These are phyloP conservation scores for Pyrenophora tritici-repentis DNA, from an alignment of 2,329 filamentous ascomycete genomes.

Conservation along the genomic window DNA sequence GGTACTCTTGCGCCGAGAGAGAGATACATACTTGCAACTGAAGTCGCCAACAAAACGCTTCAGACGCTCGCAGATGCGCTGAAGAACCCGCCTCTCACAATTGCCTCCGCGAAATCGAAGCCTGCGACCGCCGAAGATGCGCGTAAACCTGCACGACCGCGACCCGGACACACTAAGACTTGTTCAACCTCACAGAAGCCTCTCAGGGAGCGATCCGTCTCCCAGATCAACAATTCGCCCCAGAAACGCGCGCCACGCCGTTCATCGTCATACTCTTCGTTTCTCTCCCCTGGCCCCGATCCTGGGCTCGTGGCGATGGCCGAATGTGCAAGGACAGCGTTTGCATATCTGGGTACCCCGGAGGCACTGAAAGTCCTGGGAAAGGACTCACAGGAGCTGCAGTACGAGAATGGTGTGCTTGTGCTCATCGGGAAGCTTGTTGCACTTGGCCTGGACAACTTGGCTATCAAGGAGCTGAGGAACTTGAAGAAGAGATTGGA, in stretches of 20 bases:
- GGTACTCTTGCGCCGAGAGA: conserved; percentile 60
- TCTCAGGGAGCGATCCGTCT: conserved; percentile 65
- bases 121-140: conserved; percentile 32
- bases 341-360: conserved; percentile 65
- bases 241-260: conserved; percentile 43
- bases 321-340: conserved; percentile 72
- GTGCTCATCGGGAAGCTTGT: conserved; percentile 70
- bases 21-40: conserved; percentile 70
- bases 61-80: conserved; percentile 71
- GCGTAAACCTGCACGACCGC: conserved; percentile 27
- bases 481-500: conserved; percentile 69
- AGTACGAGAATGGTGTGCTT: conserved; percentile 75
- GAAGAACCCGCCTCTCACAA: conserved; percentile 51
- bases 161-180: conserved; percentile 21
- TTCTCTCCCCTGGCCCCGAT: conserved; percentile 32
- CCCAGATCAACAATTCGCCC: conserved; percentile 63
- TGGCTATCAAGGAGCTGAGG: conserved; percentile 70
- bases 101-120: conserved; percentile 25
- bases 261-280: conserved; percentile 46
- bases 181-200: conserved; percentile 60
- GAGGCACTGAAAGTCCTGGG: conserved; percentile 58
- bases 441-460: conserved; percentile 66
- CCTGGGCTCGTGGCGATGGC: conserved; percentile 58
- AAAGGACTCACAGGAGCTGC: conserved; percentile 63
- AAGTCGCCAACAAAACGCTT: conserved; percentile 72